phyloP scores from a whole-genome alignment of 2,329 filamentous ascomycete species.

The Fusarium globosum region DNA sequence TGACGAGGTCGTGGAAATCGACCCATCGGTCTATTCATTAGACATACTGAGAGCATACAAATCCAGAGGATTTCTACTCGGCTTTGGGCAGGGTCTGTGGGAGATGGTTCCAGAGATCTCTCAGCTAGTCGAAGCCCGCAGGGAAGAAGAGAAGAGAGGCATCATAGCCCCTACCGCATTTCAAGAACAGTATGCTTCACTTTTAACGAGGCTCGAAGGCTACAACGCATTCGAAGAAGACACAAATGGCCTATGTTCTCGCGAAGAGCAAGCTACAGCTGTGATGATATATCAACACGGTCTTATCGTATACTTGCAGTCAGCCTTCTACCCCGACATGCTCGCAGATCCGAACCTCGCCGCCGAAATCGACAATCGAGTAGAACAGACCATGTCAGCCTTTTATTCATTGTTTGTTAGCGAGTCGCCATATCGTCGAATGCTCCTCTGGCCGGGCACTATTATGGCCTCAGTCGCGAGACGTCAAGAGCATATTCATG shows the following conservation, averaged over 20 bases:
- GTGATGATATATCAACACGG: neutral
- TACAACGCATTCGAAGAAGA: neutral
- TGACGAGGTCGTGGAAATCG: neutral
- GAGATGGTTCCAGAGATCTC: constrained; percentile 13
- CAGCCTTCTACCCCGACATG: neutral
- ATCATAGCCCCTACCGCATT: accelerated
- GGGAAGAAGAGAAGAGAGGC: neutral
- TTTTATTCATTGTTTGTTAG: neutral
- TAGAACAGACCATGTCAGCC: neutral
- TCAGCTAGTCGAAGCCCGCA: constrained; percentile 4
- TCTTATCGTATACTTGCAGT: constrained; percentile 5
- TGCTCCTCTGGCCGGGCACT: constrained; percentile 10
- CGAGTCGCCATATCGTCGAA: constrained; percentile 3
- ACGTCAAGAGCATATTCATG: neutral
- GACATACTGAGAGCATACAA: neutral
- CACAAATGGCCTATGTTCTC: neutral
- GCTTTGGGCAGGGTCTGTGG: neutral
- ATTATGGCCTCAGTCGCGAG: constrained; percentile 8
- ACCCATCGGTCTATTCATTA: neutral
- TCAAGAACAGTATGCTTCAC: neutral
- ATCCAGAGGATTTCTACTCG: constrained; percentile 1
- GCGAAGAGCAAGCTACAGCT: neutral
- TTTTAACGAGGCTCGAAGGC: neutral
- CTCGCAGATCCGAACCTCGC: neutral
- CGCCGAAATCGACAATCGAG: neutral